These are phyloP conservation scores for Papiliotrema nemorosa DNA, from an alignment of 1,284 basidiomycete genomes.

Conservation along the genomic window DNA sequence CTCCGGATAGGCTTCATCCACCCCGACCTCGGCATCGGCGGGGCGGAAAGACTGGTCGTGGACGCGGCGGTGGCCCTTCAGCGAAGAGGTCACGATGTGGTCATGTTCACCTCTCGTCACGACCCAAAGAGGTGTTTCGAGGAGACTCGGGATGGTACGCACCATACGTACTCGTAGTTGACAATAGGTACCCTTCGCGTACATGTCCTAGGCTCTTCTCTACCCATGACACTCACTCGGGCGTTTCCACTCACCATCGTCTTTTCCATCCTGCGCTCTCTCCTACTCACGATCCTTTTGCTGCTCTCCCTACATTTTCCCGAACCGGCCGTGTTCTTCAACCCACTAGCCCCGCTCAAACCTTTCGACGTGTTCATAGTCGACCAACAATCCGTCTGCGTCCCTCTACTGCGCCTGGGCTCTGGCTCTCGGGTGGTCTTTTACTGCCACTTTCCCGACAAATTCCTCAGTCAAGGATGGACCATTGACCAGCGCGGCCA, in stretches of 20 bases:
- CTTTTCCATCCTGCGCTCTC: conserved; percentile 81
- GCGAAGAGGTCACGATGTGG: conserved; percentile 77
- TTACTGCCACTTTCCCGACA: conserved; percentile 98
- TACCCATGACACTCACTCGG: conserved; percentile 72
- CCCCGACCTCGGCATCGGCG: conserved; percentile 93
- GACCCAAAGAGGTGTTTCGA: conserved; percentile 80
- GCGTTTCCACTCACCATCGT: conserved; percentile 72
- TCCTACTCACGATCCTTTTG: conserved; percentile 69
- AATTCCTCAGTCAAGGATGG: conserved; percentile 61
- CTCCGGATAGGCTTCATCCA: conserved; percentile 79
- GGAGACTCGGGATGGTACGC: conserved; percentile 78
- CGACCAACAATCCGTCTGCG: conserved; percentile 88
- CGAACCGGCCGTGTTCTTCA: conserved; percentile 28
- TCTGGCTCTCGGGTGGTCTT: conserved; percentile 78
- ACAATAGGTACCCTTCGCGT: conserved; percentile 75
- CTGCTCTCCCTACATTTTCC: conserved; percentile 52
- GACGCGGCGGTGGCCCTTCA: conserved; percentile 89
- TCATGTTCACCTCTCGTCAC: conserved; percentile 91
- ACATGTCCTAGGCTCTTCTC: conserved; percentile 68
- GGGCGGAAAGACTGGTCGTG: conserved; percentile 92
- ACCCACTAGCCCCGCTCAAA: conserved; percentile 36
- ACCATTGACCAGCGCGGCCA: conserved; percentile 26
- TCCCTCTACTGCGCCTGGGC: conserved; percentile 73
- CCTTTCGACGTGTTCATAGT: conserved; percentile 84
- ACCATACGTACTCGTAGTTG: neutral